Conservation (phyloP, 176 grass and related monocot genomes). For the Saccharum officinarum region DNA sequence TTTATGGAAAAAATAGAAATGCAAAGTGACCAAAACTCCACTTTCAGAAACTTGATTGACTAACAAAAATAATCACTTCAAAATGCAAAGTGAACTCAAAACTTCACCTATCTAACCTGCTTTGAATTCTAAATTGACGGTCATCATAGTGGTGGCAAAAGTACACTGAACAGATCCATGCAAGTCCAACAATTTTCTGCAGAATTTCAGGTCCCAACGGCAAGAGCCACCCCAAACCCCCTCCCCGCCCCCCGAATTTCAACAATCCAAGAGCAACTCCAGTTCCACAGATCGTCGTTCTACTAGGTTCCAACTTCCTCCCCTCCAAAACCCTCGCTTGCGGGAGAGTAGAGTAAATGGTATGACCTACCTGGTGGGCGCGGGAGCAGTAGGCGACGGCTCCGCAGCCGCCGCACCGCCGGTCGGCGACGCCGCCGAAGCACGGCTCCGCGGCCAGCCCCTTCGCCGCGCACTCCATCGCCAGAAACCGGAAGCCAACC, state of each 20-base stretch:
- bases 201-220: background rate
- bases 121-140: background rate
- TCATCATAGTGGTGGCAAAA: background rate
- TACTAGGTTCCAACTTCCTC: background rate
- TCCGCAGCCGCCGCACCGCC: conserved; percentile 60
- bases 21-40: background rate
- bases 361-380: conserved; percentile 49
- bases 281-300: background rate
- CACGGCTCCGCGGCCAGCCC: conserved; percentile 50
- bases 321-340: background rate
- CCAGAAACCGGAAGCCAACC: background rate
- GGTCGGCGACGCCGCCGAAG: conserved; percentile 24
- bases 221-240: background rate
- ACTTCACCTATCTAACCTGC: background rate
- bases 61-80: background rate
- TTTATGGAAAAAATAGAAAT: background rate
- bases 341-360: background rate
- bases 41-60: background rate
- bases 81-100: background rate
- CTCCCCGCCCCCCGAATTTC: background rate
- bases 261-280: background rate
- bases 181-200: background rate
- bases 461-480: conserved; percentile 63
- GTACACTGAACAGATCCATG: background rate
- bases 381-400: conserved; percentile 64